Conservation (phyloP, 352 stramenopile genomes). For the Phytophthora pinifolia region DNA sequence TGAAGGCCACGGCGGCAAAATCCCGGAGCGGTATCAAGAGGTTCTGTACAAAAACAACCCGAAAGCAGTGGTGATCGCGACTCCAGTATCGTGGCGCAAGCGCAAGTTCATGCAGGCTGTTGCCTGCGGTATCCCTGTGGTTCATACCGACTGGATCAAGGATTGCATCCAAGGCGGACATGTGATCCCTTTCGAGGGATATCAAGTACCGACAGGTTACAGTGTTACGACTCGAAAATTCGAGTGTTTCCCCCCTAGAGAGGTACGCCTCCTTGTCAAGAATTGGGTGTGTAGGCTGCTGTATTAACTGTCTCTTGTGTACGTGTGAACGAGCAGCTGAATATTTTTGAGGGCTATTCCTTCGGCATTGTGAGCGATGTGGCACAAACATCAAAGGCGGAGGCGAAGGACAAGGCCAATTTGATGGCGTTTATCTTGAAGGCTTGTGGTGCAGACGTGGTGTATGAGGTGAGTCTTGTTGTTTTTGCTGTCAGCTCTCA, state of each 20-base stretch:
- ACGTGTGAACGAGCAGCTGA: slow-evolving; percentile 42
- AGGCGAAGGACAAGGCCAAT: slow-evolving; percentile 42
- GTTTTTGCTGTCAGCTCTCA: not conserved
- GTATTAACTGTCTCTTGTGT: slow-evolving; percentile 11
- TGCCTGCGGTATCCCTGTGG: slow-evolving; percentile 76
- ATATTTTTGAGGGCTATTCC: slow-evolving; percentile 57
- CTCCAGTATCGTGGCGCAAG: slow-evolving; percentile 71
- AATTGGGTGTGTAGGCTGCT: not conserved
- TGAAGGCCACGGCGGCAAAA: slow-evolving; percentile 64
- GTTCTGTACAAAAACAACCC: slow-evolving; percentile 44
- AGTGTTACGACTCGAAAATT: slow-evolving; percentile 65
- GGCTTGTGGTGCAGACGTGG: slow-evolving; percentile 53
- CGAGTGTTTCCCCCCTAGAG: slow-evolving; percentile 43
- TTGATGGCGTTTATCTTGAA: slow-evolving; percentile 64
- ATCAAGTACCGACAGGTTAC: slow-evolving; percentile 67
- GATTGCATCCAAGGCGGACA: slow-evolving; percentile 50
- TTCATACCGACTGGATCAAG: slow-evolving; percentile 82
- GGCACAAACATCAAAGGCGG: slow-evolving; percentile 25
- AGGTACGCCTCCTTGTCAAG: slow-evolving; percentile 22
- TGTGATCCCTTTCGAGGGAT: slow-evolving; percentile 69
- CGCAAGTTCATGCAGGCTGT: slow-evolving; percentile 83
- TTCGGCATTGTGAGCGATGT: slow-evolving; percentile 72
- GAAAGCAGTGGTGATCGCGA: slow-evolving; percentile 76
- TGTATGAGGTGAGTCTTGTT: slow-evolving; percentile 48
- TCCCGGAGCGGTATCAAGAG: slow-evolving; percentile 50